A percentile compares a stretch with the other conserved stretches of the same genome.
Conservation (phyloP, 805 yeast species). For the Saturnispora sekii region DNA sequence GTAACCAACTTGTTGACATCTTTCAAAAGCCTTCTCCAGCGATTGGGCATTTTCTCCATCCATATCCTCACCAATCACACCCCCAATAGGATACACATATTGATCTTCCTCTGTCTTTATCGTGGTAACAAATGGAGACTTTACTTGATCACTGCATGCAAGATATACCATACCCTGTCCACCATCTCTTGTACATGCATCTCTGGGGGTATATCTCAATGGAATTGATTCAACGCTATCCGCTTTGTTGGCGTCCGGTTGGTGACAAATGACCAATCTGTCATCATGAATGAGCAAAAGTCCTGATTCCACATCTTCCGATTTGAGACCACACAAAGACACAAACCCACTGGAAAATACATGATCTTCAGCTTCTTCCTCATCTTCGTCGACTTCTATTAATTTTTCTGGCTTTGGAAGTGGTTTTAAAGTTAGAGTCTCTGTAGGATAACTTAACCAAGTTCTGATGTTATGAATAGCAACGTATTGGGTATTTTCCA, state of each 20-base stretch:
- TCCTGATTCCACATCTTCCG: constrained; percentile 56
- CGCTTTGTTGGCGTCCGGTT: constrained; percentile 15
- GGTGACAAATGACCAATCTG: constrained; percentile 44
- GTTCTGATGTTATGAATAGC: constrained; percentile 45
- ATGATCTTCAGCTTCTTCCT: constrained; percentile 1
- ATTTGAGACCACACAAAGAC: constrained; percentile 40
- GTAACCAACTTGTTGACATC: constrained; percentile 39
- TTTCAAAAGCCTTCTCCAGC: constrained; percentile 21
- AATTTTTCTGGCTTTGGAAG: constrained; percentile 35
- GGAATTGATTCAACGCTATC: constrained; percentile 30
- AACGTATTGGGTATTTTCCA: constrained; percentile 28
- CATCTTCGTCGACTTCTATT: constrained; percentile 16
- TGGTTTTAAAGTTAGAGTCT: constrained; percentile 35
- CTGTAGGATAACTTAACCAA: constrained; percentile 41
- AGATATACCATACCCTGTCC: constrained; percentile 27
- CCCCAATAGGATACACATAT: constrained; percentile 12
- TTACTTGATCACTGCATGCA: constrained; percentile 36
- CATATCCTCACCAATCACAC: constrained; percentile 17
- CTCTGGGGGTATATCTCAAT: constrained; percentile 43
- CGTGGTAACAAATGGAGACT: constrained; percentile 15
- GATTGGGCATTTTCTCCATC: constrained; percentile 14
- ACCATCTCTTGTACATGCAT: constrained; percentile 22
- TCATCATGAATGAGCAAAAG: constrained; percentile 50
- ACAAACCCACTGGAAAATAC: constrained; percentile 20
- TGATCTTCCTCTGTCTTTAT: constrained; percentile 8